These are phyloP conservation scores for Nannochloropsis gaditana DNA, from an alignment of 108 stramenopile species.

Conservation along the genomic window DNA sequence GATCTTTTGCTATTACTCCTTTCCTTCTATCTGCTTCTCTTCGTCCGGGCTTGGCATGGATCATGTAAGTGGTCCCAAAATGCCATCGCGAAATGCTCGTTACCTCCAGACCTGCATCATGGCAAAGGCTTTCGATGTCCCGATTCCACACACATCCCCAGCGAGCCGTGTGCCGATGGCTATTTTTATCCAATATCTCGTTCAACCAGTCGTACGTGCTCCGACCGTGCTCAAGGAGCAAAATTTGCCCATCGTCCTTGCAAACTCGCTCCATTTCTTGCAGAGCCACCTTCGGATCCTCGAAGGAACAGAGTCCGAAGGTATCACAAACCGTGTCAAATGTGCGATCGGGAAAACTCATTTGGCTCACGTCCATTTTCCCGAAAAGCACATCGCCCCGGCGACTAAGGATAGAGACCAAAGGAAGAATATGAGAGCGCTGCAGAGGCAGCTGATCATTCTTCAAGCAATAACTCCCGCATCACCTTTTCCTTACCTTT, in stretches of 20 bases:
- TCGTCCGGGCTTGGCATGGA: not conserved
- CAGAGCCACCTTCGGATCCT: not conserved
- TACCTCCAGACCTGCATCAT: not conserved
- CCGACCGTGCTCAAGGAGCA: not conserved
- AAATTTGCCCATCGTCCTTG: not conserved
- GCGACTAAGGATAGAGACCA: not conserved
- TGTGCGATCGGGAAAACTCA: constrained; percentile 1
- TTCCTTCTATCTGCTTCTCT: not conserved
- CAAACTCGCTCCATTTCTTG: constrained; percentile 11
- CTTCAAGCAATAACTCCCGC: not conserved
- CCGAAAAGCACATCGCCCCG: not conserved
- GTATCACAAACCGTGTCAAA: constrained; percentile 15
- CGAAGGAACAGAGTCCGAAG: not conserved
- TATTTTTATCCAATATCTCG: not conserved
- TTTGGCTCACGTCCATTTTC: not conserved
- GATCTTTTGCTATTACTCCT: not conserved
- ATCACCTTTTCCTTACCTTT: not conserved
- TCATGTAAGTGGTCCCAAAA: constrained; percentile 2
- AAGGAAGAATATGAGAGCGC: not conserved
- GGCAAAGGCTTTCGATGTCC: not conserved
- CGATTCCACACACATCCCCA: constrained; percentile 2
- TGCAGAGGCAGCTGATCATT: not conserved
- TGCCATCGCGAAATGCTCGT: constrained; percentile 10
- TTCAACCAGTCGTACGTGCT: not conserved
- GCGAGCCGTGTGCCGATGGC: not conserved